These are phyloP conservation scores for Fonsecaea monophora DNA, from an alignment of 2,329 filamentous ascomycete genomes.

Conservation along the genomic window DNA sequence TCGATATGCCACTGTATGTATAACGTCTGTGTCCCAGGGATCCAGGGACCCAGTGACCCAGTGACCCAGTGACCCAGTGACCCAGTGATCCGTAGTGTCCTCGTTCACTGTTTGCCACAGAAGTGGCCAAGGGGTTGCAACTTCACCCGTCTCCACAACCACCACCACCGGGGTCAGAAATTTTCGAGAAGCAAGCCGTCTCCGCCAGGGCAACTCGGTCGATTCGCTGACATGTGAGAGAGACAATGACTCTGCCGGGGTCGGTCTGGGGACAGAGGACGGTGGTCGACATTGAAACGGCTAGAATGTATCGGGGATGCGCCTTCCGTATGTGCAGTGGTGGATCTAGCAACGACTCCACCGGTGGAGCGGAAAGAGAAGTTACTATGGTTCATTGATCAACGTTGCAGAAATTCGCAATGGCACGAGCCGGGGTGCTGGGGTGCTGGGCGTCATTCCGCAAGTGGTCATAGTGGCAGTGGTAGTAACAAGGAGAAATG, in stretches of 20 bases:
- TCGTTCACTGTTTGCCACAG: conserved; percentile 8
- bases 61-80: conserved; percentile 2
- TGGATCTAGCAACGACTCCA: conserved; percentile 1
- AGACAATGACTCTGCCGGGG: conserved; percentile 11
- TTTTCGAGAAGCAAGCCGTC: neutral
- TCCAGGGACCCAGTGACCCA: neutral
- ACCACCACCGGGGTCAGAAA: neutral
- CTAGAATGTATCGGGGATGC: conserved; percentile 23
- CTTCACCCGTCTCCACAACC: neutral
- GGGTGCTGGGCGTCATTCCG: neutral
- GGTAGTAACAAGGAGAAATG: neutral
- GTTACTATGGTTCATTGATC: conserved; percentile 11
- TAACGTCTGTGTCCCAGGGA: neutral
- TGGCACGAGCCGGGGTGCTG: conserved; percentile 12
- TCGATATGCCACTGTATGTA: conserved; percentile 8
- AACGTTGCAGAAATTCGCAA: conserved; percentile 9
- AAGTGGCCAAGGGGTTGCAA: conserved; percentile 1
- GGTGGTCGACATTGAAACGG: conserved; percentile 21
- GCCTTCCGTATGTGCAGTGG: conserved; percentile 18
- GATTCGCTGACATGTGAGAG: conserved; percentile 3
- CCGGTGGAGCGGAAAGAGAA: neutral
- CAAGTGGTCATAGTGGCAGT: neutral
- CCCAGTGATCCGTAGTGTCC: neutral
- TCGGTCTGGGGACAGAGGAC: conserved; percentile 20
- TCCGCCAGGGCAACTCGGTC: neutral